Evolutionary conservation across 1,139 yeast genomes (phyloP).

Genomic region (Waltiozyma sp.): DNA sequence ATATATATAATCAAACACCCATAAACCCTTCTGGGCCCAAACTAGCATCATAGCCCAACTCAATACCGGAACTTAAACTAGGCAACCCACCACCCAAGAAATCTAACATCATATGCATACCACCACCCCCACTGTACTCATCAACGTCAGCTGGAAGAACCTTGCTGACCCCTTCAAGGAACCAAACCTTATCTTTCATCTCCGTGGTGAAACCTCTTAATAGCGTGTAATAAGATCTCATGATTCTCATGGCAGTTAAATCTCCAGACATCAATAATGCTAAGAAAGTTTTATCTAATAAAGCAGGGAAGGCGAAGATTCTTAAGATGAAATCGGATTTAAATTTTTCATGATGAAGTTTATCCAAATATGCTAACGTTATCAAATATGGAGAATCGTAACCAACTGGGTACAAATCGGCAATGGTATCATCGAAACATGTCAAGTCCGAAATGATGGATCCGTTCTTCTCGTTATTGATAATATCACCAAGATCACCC

Average conservation of each 20-base stretch:
- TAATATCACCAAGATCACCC: conserved; percentile 69
- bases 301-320: conserved; percentile 88
- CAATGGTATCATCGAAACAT: conserved; percentile 79
- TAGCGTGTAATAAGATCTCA: conserved; percentile 77
- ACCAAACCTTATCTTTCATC: conserved; percentile 88
- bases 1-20: neutral
- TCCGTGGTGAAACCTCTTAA: conserved; percentile 74
- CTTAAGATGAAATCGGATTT: conserved; percentile 79
- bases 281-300: conserved; percentile 68
- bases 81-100: conserved; percentile 71
- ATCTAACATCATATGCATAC: conserved; percentile 85
- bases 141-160: conserved; percentile 80
- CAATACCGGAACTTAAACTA: neutral
- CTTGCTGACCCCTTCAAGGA: conserved; percentile 80
- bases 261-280: conserved; percentile 77
- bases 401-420: conserved; percentile 79
- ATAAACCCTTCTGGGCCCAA: neutral
- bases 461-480: conserved; percentile 33
- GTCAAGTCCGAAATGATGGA: conserved; percentile 44
- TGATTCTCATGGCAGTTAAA: conserved; percentile 75
- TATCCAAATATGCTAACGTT: conserved; percentile 77
- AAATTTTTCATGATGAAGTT: conserved; percentile 69
- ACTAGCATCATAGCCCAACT: neutral
- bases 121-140: conserved; percentile 78
- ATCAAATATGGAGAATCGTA: conserved; percentile 76